Percentiles rank a stretch among this genome's conserved stretches.
Evolutionary conservation across 768 basidiomycete species (phyloP).

Genomic region (Podaxis carcinomalis): DNA sequence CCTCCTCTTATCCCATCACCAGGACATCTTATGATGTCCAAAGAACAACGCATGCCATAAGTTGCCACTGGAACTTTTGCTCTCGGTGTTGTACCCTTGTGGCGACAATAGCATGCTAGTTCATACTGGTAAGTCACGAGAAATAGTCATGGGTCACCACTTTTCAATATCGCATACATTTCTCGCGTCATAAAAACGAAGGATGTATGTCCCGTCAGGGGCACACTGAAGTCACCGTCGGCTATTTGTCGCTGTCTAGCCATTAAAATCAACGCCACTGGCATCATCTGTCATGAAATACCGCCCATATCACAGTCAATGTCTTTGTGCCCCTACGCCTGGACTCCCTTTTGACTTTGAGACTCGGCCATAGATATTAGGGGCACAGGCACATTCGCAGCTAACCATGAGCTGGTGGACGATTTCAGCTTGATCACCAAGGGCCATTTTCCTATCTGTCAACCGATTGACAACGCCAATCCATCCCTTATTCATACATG

Average conservation of each 20-base stretch:
- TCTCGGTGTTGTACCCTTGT: background rate
- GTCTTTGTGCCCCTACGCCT: background rate
- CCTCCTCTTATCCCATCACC: background rate
- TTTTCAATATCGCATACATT: background rate
- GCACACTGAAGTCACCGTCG: background rate
- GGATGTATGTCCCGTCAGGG: background rate
- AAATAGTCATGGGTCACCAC: background rate
- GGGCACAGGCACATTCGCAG: too few species aligned
- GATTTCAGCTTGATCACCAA: too few species aligned
- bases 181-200: too few species aligned
- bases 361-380: background rate
- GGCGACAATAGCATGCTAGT: background rate
- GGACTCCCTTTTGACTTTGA: background rate
- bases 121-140: background rate
- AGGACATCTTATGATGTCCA: background rate
- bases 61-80: background rate
- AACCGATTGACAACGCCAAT: too few species aligned
- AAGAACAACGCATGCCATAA: background rate
- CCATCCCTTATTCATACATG: too few species aligned
- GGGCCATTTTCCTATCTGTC: too few species aligned
- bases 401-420: too few species aligned
- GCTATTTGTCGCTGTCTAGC: background rate
- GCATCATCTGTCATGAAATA: background rate
- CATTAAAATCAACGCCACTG: background rate
- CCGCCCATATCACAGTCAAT: background rate